Conservation (phyloP, 2,329 filamentous ascomycete species). For the Xenoacremonium recifei region DNA sequence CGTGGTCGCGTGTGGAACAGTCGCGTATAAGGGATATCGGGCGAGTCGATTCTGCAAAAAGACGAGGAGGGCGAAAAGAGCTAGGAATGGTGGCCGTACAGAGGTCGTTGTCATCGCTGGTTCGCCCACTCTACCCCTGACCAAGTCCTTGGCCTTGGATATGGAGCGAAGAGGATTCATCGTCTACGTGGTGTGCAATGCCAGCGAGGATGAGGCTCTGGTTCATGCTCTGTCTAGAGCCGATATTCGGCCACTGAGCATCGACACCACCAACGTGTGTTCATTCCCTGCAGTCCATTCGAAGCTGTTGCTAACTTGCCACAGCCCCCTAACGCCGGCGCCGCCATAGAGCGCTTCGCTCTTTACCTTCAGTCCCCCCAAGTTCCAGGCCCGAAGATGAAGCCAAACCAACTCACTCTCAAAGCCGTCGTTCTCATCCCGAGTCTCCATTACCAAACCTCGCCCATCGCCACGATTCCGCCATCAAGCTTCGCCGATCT, state of each 20-base stretch:
- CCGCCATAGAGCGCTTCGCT: constrained; percentile 70
- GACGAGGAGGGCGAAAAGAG: constrained; percentile 72
- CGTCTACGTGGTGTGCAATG: constrained; percentile 85
- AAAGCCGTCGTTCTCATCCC: constrained; percentile 83
- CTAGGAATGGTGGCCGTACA: constrained; percentile 77
- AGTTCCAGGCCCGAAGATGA: constrained; percentile 71
- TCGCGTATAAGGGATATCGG: constrained; percentile 51
- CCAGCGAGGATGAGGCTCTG: constrained; percentile 78
- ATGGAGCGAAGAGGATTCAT: constrained; percentile 90
- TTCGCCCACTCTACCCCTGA: constrained; percentile 81
- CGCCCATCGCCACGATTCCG: constrained; percentile 81
- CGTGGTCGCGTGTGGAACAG: constrained; percentile 68
- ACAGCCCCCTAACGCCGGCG: constrained; percentile 66
- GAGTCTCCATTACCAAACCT: constrained; percentile 74
- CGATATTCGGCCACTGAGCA: constrained; percentile 77
- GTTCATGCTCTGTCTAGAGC: constrained; percentile 74
- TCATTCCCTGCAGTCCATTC: background rate
- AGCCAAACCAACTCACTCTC: constrained; percentile 72
- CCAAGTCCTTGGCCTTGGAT: constrained; percentile 78
- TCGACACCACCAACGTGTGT: constrained; percentile 79
- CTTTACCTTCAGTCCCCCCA: constrained; percentile 72
- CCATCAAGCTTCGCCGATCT: constrained; percentile 84
- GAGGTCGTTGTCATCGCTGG: constrained; percentile 89
- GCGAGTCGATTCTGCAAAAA: constrained; percentile 59
- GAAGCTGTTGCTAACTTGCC: constrained; percentile 1